Evolutionary conservation across 108 stramenopile species (phyloP), one percentile per base, ranked within the genome.

Genomic region (Cyclostephanos tholiformis): DNA sequence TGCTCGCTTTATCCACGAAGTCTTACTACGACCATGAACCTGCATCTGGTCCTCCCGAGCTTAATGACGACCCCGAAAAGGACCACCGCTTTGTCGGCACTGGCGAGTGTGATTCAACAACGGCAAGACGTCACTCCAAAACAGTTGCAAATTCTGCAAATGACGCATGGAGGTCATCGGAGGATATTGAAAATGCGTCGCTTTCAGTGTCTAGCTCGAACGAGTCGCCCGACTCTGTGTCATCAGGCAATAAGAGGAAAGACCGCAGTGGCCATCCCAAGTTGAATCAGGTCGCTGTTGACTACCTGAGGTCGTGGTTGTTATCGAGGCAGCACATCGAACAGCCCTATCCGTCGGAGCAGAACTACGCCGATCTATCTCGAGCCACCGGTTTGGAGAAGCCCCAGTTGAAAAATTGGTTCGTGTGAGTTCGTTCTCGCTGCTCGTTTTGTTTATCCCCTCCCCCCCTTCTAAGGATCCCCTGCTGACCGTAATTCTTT

Each of bases 261-360:
- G 53, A 55, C 26, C 53, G 53, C 26, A 55, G 25, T 20, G 53
- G 53, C 53, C 53, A 55, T 55, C 53, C 53, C 23, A 55, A 55
- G 53, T 55, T 55, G 23, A 55, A 55, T 55, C 53, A 55, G 13
- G 23, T 55, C 11, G 53, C 53, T 1, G 53, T 55, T 12, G 53
- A 55, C 53, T 55, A 55, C 4, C 14, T 55, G 12, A 55, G 53
- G 53, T 55, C 53, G 53, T 55, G 53, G 53, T 55, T 55, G 53
- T 4, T 55, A 13, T 55, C 53, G 53, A 55, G 26, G 53, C 53
- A 55, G 26, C 53, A 55, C 53, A 27, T 55, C 13, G 53, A 55
- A 55, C 53, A 55, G 23, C 53, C 53, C 53, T 55, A 55, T 55
- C 53, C 53, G 53, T 27, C 53, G 26, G 53, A 55, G 26, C 53